These are phyloP conservation scores for Heimioporus sp. DNA, from an alignment of 768 basidiomycete genomes.

Conservation along the genomic window DNA sequence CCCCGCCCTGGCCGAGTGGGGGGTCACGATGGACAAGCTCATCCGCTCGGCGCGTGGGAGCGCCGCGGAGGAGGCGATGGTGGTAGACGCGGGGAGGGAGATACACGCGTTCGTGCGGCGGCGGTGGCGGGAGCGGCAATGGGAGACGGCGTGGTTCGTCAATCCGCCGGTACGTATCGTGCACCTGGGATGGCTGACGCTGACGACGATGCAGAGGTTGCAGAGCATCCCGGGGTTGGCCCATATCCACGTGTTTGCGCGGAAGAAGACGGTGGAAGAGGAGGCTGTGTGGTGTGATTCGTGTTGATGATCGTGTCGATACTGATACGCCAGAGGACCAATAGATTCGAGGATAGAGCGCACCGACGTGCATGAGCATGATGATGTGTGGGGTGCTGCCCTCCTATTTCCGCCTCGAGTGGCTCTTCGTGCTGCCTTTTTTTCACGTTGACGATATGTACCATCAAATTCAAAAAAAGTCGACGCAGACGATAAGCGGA, in stretches of 20 bases:
- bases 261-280: constrained; percentile 41
- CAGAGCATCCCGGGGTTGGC: constrained; percentile 81
- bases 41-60: constrained; percentile 50
- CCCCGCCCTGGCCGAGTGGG: constrained; percentile 69
- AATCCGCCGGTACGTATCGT: constrained; percentile 70
- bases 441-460: too few relatives aligned
- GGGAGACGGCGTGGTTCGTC: constrained; percentile 92
- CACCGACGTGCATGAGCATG: neutral
- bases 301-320: neutral
- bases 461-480: too few relatives aligned
- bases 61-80: constrained; percentile 49
- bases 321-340: neutral
- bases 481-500: too few relatives aligned
- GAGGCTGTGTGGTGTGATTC: constrained; percentile 15
- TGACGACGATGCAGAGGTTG: constrained; percentile 49
- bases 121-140: constrained; percentile 68
- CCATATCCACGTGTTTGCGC: constrained; percentile 86
- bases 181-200: too few relatives aligned
- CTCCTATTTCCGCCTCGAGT: too few relatives aligned
- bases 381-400: too few relatives aligned
- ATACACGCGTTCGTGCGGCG: constrained; percentile 61
- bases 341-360: constrained; percentile 7
- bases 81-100: constrained; percentile 52
- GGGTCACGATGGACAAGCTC: constrained; percentile 59
- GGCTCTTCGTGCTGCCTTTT: too few relatives aligned